phyloP scores from a whole-genome alignment of 805 yeast genomes.

The Nakazawaea sp. region DNA sequence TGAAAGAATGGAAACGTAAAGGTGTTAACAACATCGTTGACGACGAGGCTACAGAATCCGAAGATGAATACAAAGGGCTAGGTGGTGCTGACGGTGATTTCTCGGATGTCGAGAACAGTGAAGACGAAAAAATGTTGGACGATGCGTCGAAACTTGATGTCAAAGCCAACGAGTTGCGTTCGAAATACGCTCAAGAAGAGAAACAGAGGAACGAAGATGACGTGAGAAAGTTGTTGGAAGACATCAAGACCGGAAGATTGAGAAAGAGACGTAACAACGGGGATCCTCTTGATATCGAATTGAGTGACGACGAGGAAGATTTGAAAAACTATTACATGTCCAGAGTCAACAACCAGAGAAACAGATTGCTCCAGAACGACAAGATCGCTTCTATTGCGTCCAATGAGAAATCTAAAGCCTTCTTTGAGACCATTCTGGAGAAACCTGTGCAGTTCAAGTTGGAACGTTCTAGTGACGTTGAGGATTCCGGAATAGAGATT shows the following conservation, averaged over 20 bases:
- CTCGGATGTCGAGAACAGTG: slow-evolving; percentile 59
- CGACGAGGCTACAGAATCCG: slow-evolving; percentile 83
- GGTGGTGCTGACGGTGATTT: slow-evolving; percentile 67
- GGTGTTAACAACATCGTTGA: slow-evolving; percentile 62
- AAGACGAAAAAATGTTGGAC: slow-evolving; percentile 73
- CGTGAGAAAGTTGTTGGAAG: slow-evolving; percentile 62
- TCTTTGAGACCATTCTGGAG: slow-evolving; percentile 57
- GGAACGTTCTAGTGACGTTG: no score
- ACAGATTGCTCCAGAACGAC: slow-evolving; percentile 39
- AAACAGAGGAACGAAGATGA: slow-evolving; percentile 55
- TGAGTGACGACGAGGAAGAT: slow-evolving; percentile 65
- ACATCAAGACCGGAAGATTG: slow-evolving; percentile 66
- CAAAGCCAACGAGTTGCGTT: slow-evolving; percentile 52
- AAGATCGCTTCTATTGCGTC: slow-evolving; percentile 36
- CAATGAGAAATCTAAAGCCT: slow-evolving; percentile 56
- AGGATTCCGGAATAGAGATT: slow-evolving; percentile 19
- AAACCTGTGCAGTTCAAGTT: slow-evolving; percentile 24
- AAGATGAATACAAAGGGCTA: slow-evolving; percentile 80
- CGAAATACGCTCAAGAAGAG: slow-evolving; percentile 51
- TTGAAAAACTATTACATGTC: slow-evolving; percentile 28
- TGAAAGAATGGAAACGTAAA: slow-evolving; percentile 45
- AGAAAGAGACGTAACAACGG: slow-evolving; percentile 48
- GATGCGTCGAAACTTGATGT: slow-evolving; percentile 53
- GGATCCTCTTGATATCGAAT: slow-evolving; percentile 38
- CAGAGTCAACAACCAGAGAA: slow-evolving; percentile 35